These are phyloP conservation scores for Silybum marianum DNA, from an alignment of 129 eudicot genomes.

Conservation along the genomic window DNA sequence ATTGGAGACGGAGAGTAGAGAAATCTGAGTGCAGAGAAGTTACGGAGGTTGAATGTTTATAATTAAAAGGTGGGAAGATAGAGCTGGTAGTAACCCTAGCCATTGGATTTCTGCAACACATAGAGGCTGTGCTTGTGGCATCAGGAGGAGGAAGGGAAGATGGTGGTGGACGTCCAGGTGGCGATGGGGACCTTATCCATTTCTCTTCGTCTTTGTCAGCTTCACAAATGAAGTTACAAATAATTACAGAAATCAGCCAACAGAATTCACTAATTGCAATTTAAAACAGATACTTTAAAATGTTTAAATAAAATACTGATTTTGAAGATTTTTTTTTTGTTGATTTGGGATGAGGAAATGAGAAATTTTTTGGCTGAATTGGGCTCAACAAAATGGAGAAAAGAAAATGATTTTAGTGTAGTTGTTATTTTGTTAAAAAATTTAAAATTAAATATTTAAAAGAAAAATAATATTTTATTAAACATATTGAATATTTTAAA, in stretches of 20 bases:
- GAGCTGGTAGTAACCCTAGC: constrained; percentile 26
- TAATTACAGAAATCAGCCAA: not conserved
- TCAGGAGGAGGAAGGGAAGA: not conserved
- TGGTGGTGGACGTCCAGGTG: constrained; percentile 10
- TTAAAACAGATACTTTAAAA: no score
- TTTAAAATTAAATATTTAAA: no score
- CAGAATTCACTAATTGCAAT: not conserved
- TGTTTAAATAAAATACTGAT: no score
- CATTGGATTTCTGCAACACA: constrained; percentile 22
- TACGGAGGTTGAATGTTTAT: not conserved
- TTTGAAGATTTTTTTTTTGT: no score
- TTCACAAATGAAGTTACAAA: not conserved
- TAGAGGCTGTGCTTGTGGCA: not conserved
- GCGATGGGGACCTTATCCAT: constrained; percentile 28
- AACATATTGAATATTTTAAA: no score
- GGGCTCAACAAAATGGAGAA: no score
- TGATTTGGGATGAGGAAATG: no score
- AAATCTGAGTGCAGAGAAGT: constrained; percentile 10
- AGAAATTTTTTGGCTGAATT: no score
- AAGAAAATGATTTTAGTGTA: no score
- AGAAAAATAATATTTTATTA: no score
- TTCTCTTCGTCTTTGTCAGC: constrained; percentile 23
- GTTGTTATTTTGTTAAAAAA: no score
- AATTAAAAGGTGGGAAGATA: constrained; percentile 5
- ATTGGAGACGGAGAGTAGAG: constrained; percentile 11